Conservation (phyloP, 2,329 filamentous ascomycete genomes). For the Xylaria sp. region DNA sequence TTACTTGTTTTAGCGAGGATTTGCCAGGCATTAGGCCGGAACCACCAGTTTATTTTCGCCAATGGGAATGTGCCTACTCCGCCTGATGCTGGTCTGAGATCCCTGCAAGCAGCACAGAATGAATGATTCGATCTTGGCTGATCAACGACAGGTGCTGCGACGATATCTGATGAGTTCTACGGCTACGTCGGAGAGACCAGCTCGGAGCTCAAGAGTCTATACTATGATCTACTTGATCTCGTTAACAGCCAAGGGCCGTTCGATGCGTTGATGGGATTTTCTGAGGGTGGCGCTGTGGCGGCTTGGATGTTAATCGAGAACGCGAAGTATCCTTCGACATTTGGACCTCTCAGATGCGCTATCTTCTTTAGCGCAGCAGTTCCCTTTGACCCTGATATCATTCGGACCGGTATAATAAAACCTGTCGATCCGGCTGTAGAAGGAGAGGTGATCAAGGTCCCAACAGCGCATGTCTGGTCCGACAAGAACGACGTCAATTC, state of each 20-base stretch:
- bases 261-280: slow-evolving; percentile 50
- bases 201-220: slow-evolving; percentile 41
- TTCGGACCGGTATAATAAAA: slow-evolving; percentile 42
- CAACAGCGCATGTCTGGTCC: slow-evolving; percentile 48
- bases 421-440: slow-evolving; percentile 45
- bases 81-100: slow-evolving; percentile 40
- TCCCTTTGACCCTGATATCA: slow-evolving; percentile 46
- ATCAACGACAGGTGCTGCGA: slow-evolving; percentile 39
- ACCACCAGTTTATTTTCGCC: slow-evolving; percentile 45
- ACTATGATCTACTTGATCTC: slow-evolving; percentile 43
- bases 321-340: slow-evolving; percentile 40
- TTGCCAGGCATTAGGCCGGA: slow-evolving; percentile 43
- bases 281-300: slow-evolving; percentile 48
- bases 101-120: slow-evolving; percentile 11
- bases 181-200: slow-evolving; percentile 42
- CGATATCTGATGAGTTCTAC: slow-evolving; percentile 43
- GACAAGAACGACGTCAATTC: slow-evolving; percentile 35
- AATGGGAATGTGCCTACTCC: slow-evolving; percentile 44
- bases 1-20: slow-evolving; percentile 42
- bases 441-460: slow-evolving; percentile 44
- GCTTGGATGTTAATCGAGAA: slow-evolving; percentile 50
- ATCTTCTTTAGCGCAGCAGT: slow-evolving; percentile 49
- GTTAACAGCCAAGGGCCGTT: slow-evolving; percentile 46
- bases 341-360: slow-evolving; percentile 47
- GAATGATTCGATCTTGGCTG: slow-evolving; percentile 19